Evolutionary conservation across 805 yeast species (phyloP).

Genomic region (Ogataea paraovalis): DNA sequence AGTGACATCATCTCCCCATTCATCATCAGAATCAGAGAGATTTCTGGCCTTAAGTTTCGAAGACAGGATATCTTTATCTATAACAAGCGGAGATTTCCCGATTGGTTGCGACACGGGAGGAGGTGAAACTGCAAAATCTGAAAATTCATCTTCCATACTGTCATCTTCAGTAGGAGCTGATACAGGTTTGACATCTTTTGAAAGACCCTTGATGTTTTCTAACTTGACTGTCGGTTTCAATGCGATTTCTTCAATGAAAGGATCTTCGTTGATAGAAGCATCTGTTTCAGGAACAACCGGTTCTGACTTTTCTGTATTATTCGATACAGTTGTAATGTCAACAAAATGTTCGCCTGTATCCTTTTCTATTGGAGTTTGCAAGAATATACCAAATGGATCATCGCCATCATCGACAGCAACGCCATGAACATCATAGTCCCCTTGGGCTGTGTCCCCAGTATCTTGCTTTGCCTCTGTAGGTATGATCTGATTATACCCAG

Average conservation of each 20-base stretch:
- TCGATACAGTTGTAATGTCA: too few relatives aligned
- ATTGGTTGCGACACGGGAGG: neutral
- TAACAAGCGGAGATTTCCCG: neutral
- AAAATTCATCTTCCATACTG: slow-evolving; percentile 10
- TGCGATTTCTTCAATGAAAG: too few relatives aligned
- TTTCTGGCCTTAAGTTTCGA: neutral
- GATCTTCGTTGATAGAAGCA: neutral
- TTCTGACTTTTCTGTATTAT: neutral
- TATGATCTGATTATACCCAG: slow-evolving; percentile 15
- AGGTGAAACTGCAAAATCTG: slow-evolving; percentile 12
- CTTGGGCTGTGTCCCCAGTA: neutral
- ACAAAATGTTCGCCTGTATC: neutral
- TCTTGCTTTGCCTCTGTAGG: slow-evolving; percentile 1
- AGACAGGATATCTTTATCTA: too few relatives aligned
- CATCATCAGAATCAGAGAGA: slow-evolving; percentile 1
- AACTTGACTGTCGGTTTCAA: neutral
- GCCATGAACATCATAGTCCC: neutral
- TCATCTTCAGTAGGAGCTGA: neutral
- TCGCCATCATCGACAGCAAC: slow-evolving; percentile 2
- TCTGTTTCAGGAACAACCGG: neutral
- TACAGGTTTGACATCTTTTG: neutral
- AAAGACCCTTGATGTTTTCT: neutral
- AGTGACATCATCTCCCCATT: neutral
- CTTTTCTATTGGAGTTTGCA: neutral
- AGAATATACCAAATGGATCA: slow-evolving; percentile 3